Evolutionary conservation across 768 basidiomycete species (phyloP), one percentile per base, ranked within the genome.

Genomic region (Tylopilus rubrobrunneus): DNA sequence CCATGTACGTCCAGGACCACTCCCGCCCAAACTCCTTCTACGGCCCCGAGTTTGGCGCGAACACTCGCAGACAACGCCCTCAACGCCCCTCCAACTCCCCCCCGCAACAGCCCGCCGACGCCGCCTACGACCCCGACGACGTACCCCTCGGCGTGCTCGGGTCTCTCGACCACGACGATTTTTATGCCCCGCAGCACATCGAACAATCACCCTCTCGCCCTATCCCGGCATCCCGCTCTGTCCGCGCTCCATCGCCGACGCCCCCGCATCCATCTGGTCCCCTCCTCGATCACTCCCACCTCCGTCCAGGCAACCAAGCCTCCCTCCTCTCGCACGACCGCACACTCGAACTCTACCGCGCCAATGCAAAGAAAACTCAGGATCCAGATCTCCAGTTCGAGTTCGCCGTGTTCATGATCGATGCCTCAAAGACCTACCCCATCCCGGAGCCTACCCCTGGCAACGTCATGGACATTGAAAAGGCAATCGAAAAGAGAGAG

Each of bases 401-500:
- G 69, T 98, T 99, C 62, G 92, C 96, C 39, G 92, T 95, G 9
- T 98, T 98, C 79, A 94, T 98, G 89, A 89, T 99, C 67, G 97
- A 98, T 66, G 92, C 95, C 46, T 90, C 93, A 46, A 97, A 96
- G 72, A 84, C 87, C 2, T 82, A 93, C 68, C 87, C 87, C 40
- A 85, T 90, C 52, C 90, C 91, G 5, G 74, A 73, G 3, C 79
- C 74, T 15, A 86, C 86, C 3, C 78, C 82, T 0, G 86, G 83
- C 29, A 90, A 92, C 62, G 78, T 89, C 44, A 78, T 92, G 67
- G 83, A 88, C 40, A 86, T 92, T 53, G 91, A 92, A 69, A 84
- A 84, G 64, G 87, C 89, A 1, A 67, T 83, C 21, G 86, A 87
- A 66, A 90, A 90, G 68, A 80, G 89, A 36, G 94, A 98, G 50